Evolutionary conservation across 345 rosid species (phyloP).

Genomic region (Crucihimalaya himalaica): DNA sequence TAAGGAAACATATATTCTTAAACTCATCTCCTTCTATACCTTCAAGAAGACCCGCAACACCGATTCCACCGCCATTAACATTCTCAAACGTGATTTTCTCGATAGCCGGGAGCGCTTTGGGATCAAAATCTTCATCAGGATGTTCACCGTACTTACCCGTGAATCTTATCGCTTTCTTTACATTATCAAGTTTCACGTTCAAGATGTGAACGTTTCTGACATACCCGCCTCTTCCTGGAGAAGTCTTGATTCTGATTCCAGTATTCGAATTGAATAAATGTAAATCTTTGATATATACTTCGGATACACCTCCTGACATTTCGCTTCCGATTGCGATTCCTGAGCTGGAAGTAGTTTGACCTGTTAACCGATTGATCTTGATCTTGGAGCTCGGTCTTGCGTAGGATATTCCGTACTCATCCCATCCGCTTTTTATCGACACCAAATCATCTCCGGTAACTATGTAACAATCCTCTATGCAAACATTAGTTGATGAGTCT

Average conservation of each 20-base stretch:
- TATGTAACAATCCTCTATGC: constrained; percentile 87
- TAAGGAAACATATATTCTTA: constrained; percentile 68
- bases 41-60: constrained; percentile 72
- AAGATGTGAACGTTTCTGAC: constrained; percentile 72
- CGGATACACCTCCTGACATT: constrained; percentile 98
- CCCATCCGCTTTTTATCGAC: constrained; percentile 98
- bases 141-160: constrained; percentile 79
- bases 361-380: constrained; percentile 61
- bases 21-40: constrained; percentile 84
- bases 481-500: constrained; percentile 88
- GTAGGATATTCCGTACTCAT: constrained; percentile 83
- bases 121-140: constrained; percentile 75
- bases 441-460: constrained; percentile 93
- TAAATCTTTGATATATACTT: constrained; percentile 66
- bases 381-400: constrained; percentile 81
- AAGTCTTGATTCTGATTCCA: constrained; percentile 79
- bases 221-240: constrained; percentile 94
- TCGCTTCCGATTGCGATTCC: constrained; percentile 95
- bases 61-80: constrained; percentile 65
- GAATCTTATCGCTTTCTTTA: constrained; percentile 66
- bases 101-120: constrained; percentile 69
- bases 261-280: constrained; percentile 58
- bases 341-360: constrained; percentile 69
- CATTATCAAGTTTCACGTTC: constrained; percentile 62
- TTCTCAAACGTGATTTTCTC: constrained; percentile 71